These are phyloP conservation scores for Ambrosia hybrid DNA, from an alignment of 140 eudicot species.

Conservation along the genomic window DNA sequence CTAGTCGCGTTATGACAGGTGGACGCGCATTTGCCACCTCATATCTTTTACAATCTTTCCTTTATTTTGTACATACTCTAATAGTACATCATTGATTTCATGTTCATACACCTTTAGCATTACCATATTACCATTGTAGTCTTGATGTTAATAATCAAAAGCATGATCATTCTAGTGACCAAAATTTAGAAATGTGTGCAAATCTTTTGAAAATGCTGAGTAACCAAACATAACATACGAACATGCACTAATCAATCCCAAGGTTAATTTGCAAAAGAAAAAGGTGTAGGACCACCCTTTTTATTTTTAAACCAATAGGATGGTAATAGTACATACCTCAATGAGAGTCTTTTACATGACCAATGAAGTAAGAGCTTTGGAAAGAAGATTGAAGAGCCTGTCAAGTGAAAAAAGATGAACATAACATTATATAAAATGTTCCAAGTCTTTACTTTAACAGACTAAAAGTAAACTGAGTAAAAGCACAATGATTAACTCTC, in stretches of 20 bases:
- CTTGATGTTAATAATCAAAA: slow-evolving; percentile 25
- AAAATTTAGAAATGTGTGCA: slow-evolving; percentile 20
- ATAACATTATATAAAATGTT: slow-evolving; percentile 3
- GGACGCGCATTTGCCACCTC: slow-evolving; percentile 15
- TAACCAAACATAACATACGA: neutral
- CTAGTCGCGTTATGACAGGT: slow-evolving; percentile 37
- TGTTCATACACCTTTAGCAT: slow-evolving; percentile 7
- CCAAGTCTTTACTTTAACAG: slow-evolving; percentile 9
- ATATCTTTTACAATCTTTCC: slow-evolving; percentile 12
- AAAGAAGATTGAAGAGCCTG: slow-evolving; percentile 10
- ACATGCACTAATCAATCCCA: slow-evolving; percentile 21
- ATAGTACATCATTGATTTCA: neutral
- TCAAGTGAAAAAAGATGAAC: slow-evolving; percentile 16
- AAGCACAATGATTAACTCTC: slow-evolving; percentile 33
- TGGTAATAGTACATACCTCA: neutral
- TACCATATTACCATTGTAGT: neutral
- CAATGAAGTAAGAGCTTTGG: too few relatives aligned
- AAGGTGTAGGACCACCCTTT: slow-evolving; percentile 14
- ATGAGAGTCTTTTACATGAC: neutral
- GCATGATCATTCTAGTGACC: neutral
- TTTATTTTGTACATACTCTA: slow-evolving; percentile 13
- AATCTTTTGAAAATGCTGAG: neutral
- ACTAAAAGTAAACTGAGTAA: slow-evolving; percentile 20
- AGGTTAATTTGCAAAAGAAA: slow-evolving; percentile 18
- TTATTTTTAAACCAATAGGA: neutral